Conservation (phyloP, 148 eudicot species). For the Rhododendron henanense region DNA sequence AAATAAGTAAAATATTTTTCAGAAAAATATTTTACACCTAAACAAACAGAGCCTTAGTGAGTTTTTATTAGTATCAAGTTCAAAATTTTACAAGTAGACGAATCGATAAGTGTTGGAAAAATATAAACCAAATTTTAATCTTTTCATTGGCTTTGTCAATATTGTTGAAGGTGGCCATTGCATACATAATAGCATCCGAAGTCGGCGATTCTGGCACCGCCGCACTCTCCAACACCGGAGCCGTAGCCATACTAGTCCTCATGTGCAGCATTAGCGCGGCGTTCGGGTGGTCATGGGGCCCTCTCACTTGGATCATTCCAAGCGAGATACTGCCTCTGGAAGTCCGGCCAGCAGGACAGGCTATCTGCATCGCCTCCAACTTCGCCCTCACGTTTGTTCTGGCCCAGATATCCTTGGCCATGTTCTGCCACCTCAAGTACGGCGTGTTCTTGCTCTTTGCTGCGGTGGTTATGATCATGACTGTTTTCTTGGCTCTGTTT, state of each 20-base stretch:
- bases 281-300: slow-evolving; percentile 59
- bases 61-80: background rate
- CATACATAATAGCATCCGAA: slow-evolving; percentile 19
- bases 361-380: slow-evolving; percentile 33
- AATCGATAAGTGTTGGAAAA: background rate
- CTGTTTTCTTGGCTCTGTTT: slow-evolving; percentile 27
- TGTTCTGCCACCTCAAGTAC: slow-evolving; percentile 39
- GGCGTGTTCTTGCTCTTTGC: slow-evolving; percentile 35
- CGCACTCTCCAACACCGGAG: slow-evolving; percentile 2
- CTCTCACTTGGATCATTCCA: slow-evolving; percentile 39
- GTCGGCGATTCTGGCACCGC: slow-evolving; percentile 8
- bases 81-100: background rate
- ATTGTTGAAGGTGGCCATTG: slow-evolving; percentile 25
- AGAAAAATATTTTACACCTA: too few species aligned
- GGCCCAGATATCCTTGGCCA: slow-evolving; percentile 31
- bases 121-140: background rate
- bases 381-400: slow-evolving; percentile 32
- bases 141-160: background rate
- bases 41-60: too few species aligned
- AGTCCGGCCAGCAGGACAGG: slow-evolving; percentile 15
- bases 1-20: too few species aligned
- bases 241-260: slow-evolving; percentile 17
- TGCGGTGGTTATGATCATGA: slow-evolving; percentile 22
- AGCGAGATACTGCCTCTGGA: slow-evolving; percentile 30
- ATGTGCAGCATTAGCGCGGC: slow-evolving; percentile 31